Conservation (phyloP, 306 rosid genomes). For the Cucurbita maxima region DNA sequence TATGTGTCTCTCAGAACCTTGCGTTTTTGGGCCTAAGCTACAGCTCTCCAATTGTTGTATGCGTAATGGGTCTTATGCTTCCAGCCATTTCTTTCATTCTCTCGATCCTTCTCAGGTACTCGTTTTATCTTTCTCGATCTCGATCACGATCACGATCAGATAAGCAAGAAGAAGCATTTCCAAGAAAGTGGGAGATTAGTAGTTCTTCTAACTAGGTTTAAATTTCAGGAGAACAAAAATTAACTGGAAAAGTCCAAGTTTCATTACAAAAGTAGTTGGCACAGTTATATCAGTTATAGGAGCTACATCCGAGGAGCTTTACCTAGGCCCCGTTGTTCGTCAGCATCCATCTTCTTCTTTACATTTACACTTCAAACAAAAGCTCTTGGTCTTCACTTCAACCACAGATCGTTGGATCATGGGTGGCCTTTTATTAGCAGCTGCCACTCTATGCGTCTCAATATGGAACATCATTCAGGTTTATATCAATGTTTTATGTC, state of each 20-base stretch:
- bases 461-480: constrained; percentile 46
- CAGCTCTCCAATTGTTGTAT: constrained; percentile 68
- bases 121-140: too few species aligned
- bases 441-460: constrained; percentile 42
- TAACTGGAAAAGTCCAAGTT: constrained; percentile 25
- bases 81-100: constrained; percentile 49
- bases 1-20: constrained; percentile 47
- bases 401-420: constrained; percentile 51
- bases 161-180: too few species aligned
- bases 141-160: background rate
- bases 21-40: constrained; percentile 46
- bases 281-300: constrained; percentile 43
- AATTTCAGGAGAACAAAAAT: constrained; percentile 23
- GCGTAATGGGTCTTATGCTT: constrained; percentile 56
- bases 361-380: constrained; percentile 15
- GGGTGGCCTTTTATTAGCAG: constrained; percentile 56
- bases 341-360: constrained; percentile 20
- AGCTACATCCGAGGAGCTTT: constrained; percentile 34
- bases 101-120: constrained; percentile 42
- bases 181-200: too few species aligned
- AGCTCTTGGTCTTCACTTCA: constrained; percentile 38
- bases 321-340: constrained; percentile 41
- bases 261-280: constrained; percentile 39
- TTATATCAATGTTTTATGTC: background rate
- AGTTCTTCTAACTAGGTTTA: background rate